Evolutionary conservation across 371 early-diverging fungal genomes (phyloP).

Genomic region (Mucor velutinosus): DNA sequence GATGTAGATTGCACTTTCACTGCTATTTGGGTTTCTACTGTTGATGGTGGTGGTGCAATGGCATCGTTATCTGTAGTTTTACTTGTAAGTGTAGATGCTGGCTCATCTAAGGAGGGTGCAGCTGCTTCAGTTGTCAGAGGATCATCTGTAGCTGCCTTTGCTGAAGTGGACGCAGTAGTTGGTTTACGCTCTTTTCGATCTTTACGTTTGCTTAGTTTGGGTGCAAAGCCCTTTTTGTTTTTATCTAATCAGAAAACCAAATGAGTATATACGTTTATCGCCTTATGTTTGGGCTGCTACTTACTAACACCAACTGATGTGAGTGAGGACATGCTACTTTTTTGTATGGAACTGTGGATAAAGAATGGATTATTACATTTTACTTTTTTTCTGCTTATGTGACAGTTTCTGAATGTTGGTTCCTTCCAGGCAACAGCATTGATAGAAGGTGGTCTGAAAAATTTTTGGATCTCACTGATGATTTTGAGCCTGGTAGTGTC

Average conservation of each 20-base stretch:
- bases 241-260: constrained; percentile 17
- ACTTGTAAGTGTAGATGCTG: background rate
- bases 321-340: constrained; percentile 24
- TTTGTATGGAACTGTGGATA: background rate
- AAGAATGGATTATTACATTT: background rate
- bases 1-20: background rate
- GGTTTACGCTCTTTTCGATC: background rate
- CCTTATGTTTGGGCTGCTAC: background rate
- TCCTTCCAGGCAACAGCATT: too few relatives aligned
- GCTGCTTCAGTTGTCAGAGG: constrained; percentile 6
- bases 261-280: background rate
- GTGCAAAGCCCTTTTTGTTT: constrained; percentile 29
- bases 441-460: too few relatives aligned
- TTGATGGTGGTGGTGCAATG: background rate
- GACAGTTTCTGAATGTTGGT: background rate
- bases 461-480: too few relatives aligned
- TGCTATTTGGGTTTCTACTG: background rate
- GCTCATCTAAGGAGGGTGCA: background rate
- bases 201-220: constrained; percentile 15
- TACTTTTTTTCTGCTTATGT: background rate
- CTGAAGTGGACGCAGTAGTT: constrained; percentile 6
- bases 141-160: constrained; percentile 25
- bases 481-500: too few relatives aligned
- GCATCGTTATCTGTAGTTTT: background rate
- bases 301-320: constrained; percentile 30